Evolutionary conservation across 1,284 basidiomycete species (phyloP), one percentile per base, ranked within the genome.

Genomic region (Clitocybe nebularis): DNA sequence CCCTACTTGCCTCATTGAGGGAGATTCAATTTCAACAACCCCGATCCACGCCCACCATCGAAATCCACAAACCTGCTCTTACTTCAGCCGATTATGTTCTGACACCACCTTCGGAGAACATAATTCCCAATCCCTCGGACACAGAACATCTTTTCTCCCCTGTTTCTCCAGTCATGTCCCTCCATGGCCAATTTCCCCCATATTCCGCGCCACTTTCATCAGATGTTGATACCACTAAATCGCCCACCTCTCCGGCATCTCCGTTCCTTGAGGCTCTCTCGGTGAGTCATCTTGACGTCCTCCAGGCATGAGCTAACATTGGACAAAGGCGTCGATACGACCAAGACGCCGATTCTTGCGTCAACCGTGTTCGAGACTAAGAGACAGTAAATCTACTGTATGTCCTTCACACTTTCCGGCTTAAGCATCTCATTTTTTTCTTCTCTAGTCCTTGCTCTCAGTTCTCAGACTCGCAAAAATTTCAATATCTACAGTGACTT

Each of bases 231-330:
- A 16, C n/a, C 2, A 22, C 36, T 37, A 11, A 52, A 10, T 51
- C 54, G 24, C 51, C 59, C 1, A 55, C 52, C 36, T 58, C 64
- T 4, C 64, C 68, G 5, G 53, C 63, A 17, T 67, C 72, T 1
- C 69, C 68, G 2, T 67, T 71, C 38, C 62, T 74, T 45, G 56
- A 68, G 28, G 71, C 68, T 11, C 60, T 81, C 41, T 75, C 76
- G 37, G 77, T 78, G 46, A 53, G 53, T 52, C 19, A 9, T 32
- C 29, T 25, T 32, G 17, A 13, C 5, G 28, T 10, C n/a, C 41
- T 8, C 13, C 16, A 16, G 26, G 14, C 14, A 16, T 20, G 13
- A 29, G 20, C 25, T 46, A 3, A 49, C 19, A 4, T n/a, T 17
- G 40, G 14, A 28, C 33, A 11, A 40, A 70, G 67, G 62, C 66